These are phyloP conservation scores for Astrothelium subdiscretum DNA, from an alignment of 495 filamentous ascomycete genomes.

Conservation along the genomic window DNA sequence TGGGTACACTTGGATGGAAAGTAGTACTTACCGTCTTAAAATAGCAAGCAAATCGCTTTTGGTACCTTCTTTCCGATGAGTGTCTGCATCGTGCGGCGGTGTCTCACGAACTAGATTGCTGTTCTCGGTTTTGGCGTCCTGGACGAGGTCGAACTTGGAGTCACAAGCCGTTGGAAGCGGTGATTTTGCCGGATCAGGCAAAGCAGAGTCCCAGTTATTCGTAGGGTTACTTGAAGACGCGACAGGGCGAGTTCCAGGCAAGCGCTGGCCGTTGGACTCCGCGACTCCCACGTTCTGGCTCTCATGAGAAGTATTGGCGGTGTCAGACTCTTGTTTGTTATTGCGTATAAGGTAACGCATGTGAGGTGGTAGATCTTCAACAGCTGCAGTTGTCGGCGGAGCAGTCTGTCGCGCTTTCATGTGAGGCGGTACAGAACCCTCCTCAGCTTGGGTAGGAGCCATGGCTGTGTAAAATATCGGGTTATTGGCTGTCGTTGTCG, in stretches of 20 bases:
- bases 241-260: neutral
- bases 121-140: neutral
- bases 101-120: neutral
- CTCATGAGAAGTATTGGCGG: neutral
- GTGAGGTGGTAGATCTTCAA: neutral
- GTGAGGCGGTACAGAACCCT: neutral
- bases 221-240: neutral
- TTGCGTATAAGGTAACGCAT: neutral
- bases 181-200: neutral
- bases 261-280: neutral
- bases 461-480: too few relatives aligned
- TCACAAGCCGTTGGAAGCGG: neutral
- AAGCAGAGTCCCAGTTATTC: neutral
- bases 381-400: neutral
- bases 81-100: neutral
- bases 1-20: neutral
- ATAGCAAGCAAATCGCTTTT: neutral
- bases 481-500: too few relatives aligned
- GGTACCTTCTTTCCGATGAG: neutral
- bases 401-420: neutral
- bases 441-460: too few relatives aligned
- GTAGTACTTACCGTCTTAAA: neutral
- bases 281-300: neutral
- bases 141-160: neutral
- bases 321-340: neutral